phyloP scores from a whole-genome alignment of 2,329 filamentous ascomycete genomes.

The Aureobasidium sp. region DNA sequence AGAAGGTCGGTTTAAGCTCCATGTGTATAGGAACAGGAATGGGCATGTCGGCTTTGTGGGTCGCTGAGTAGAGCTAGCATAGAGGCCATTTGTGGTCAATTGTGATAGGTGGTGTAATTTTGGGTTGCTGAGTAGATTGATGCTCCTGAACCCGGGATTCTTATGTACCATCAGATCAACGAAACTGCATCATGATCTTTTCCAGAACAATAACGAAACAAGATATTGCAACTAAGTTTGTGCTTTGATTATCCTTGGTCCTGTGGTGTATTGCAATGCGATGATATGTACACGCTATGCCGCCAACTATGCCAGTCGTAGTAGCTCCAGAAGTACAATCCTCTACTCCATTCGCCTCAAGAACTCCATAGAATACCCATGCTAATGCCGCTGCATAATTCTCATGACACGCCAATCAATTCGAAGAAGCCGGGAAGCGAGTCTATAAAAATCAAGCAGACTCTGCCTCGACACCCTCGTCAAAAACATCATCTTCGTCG shows the following conservation, averaged over 20 bases:
- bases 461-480: background rate
- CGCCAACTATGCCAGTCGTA: background rate
- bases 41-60: slow-evolving; percentile 35
- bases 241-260: background rate
- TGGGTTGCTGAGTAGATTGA: background rate
- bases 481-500: slow-evolving; percentile 28
- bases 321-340: background rate
- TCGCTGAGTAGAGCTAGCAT: background rate
- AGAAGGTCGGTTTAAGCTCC: slow-evolving; percentile 78
- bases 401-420: background rate
- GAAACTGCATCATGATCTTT: background rate
- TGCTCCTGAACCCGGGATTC: background rate
- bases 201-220: background rate
- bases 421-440: background rate
- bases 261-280: background rate
- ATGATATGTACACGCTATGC: background rate
- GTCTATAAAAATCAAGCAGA: background rate
- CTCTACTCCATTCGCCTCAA: background rate
- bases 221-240: background rate
- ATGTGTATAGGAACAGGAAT: slow-evolving; percentile 92
- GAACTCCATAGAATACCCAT: background rate
- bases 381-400: background rate
- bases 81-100: too few relatives aligned
- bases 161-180: background rate
- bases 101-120: too few relatives aligned